Evolutionary conservation across 305 asterid genomes (phyloP).

Genomic region (Fraxinus xanthoxyloides): DNA sequence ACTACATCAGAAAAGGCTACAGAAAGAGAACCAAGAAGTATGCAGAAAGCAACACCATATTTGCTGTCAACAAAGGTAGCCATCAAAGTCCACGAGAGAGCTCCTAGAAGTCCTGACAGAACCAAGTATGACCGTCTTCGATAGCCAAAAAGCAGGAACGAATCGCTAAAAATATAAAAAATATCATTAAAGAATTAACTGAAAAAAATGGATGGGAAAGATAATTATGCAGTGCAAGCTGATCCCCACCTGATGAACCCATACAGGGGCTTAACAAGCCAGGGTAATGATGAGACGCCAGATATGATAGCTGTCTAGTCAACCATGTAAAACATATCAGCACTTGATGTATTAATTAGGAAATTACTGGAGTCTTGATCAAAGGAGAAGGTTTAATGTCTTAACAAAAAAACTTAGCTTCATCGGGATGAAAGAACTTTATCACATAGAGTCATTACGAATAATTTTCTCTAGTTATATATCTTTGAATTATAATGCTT

Average conservation of each 20-base stretch:
- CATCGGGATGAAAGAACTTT: background rate
- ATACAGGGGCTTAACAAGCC: constrained; percentile 92
- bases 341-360: constrained; percentile 14
- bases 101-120: constrained; percentile 88
- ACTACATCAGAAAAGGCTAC: constrained; percentile 96
- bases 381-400: background rate
- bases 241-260: constrained; percentile 84
- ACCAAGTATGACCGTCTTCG: constrained; percentile 93
- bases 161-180: constrained; percentile 54
- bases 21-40: constrained; percentile 86
- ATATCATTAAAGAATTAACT: background rate
- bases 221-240: constrained; percentile 16
- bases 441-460: background rate
- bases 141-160: constrained; percentile 91
- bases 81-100: constrained; percentile 93
- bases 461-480: background rate
- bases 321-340: constrained; percentile 45
- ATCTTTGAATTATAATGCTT: background rate
- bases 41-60: constrained; percentile 77
- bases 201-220: constrained; percentile 2
- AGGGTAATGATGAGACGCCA: constrained; percentile 83
- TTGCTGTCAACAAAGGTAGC: constrained; percentile 77
- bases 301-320: constrained; percentile 90
- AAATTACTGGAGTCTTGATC: background rate
- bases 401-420: background rate